phyloP scores from a whole-genome alignment of 257 asterid genomes.

The Scutellaria baicalensis region DNA sequence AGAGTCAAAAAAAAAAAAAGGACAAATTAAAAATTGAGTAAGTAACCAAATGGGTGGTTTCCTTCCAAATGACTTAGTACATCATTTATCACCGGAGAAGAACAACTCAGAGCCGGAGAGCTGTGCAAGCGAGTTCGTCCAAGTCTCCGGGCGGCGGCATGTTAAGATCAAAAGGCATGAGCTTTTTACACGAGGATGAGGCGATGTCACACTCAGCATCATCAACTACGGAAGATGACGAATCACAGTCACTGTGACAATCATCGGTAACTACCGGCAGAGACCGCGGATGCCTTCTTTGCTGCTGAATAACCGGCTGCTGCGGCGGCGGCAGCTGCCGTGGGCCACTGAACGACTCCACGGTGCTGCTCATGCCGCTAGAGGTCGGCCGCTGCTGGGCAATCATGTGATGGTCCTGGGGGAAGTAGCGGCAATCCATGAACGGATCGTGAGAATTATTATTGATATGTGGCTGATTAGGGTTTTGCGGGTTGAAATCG shows the following conservation, averaged over 20 bases:
- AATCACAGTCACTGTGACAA: slow-evolving; percentile 52
- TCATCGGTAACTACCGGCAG: slow-evolving; percentile 37
- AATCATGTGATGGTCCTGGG: slow-evolving; percentile 23
- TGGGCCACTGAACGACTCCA: slow-evolving; percentile 62
- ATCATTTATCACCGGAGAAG: background rate
- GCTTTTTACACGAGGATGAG: slow-evolving; percentile 33
- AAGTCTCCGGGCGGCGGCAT: slow-evolving; percentile 25
- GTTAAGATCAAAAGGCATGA: slow-evolving; percentile 37
- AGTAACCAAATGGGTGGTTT: slow-evolving; percentile 12
- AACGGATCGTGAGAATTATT: slow-evolving; percentile 21
- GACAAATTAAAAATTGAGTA: slow-evolving; percentile 6
- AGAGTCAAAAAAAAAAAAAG: background rate
- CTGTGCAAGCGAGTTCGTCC: slow-evolving; percentile 26
- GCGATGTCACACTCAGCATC: slow-evolving; percentile 35
- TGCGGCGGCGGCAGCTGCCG: slow-evolving; percentile 22
- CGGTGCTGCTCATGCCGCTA: slow-evolving; percentile 64
- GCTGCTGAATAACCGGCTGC: slow-evolving; percentile 15
- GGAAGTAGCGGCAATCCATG: slow-evolving; percentile 25
- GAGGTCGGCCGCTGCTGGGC: slow-evolving; percentile 47
- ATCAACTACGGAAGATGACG: slow-evolving; percentile 52
- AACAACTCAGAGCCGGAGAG: slow-evolving; percentile 27
- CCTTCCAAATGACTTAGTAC: slow-evolving; percentile 11
- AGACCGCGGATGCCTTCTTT: slow-evolving; percentile 31
- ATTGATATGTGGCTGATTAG: slow-evolving; percentile 16
- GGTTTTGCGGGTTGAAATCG: slow-evolving; percentile 26